Evolutionary conservation across 495 filamentous ascomycete species (phyloP), one percentile per base, ranked within the genome.

Genomic region (Peziza echinospora): DNA sequence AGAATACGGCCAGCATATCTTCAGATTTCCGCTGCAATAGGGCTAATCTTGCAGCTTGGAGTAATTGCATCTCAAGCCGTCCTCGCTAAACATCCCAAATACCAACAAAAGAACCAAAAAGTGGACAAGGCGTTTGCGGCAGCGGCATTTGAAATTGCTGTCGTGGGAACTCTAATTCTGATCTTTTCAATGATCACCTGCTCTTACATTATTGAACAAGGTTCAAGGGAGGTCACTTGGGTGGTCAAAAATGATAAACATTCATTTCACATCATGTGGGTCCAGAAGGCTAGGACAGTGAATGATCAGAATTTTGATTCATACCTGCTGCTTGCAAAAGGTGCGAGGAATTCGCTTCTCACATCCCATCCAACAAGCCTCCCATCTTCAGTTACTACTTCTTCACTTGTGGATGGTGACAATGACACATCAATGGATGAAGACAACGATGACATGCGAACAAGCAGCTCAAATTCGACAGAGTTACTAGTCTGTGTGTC

Each of bases 171-270:
- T 8, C 10, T 46, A 5, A 5, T 55, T 3, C 37, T 57, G 11
- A 43, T 42, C 1, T 0, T 26, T 26, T 52, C 52, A 1, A 50
- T 57, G 46, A 16, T 52, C 8, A 39, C 52, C 40, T 57, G 54
- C 37, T 51, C 53, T 10, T 52, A 21, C 13, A 24, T 52, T 9
- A 45, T 57, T 0, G 53, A 55, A 30, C 30, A 42, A 13, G 45
- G 49, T 21, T 55, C 53, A 0, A 30, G 26, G 9, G 54, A 57
- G 25, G 17, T 16, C 5, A 26, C 3, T 19, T 44, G 30, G n/a
- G 25, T 10, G 22, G 23, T 25, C 17, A 41, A 37, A 24, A 44
- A 25, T 10, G 3, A 45, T 17, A 39, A 21, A 23, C n/a, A n/a
- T n/a, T 10, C 13, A 23, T 24, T 48, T 37, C 46, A 44, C 28